phyloP scores from a whole-genome alignment of 345 rosid species.

The Lepidium didymum region DNA sequence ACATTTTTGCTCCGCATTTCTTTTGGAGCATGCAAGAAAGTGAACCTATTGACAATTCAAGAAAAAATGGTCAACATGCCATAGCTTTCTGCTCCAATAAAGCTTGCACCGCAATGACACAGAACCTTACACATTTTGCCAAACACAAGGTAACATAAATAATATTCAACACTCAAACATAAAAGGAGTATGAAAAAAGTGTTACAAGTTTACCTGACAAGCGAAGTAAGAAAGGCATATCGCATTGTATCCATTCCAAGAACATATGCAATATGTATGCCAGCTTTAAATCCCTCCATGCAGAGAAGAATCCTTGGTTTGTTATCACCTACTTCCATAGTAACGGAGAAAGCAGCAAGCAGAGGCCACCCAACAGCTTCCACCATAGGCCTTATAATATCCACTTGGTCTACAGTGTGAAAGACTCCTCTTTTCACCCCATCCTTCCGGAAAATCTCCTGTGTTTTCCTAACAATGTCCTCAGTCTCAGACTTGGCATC shows the following conservation, averaged over 20 bases:
- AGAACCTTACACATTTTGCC: background rate
- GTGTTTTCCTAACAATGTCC: conserved; percentile 83
- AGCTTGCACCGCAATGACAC: background rate
- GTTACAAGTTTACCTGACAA: conserved; percentile 64
- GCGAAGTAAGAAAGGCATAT: conserved; percentile 92
- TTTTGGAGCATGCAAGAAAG: conserved; percentile 98
- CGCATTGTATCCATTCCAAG: conserved; percentile 99
- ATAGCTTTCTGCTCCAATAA: conserved; percentile 8
- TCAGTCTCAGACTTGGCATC: conserved; percentile 85
- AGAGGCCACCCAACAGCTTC: conserved; percentile 99
- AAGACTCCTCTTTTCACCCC: conserved; percentile 87
- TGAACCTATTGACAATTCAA: conserved; percentile 53
- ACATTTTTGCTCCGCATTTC: conserved; percentile 96
- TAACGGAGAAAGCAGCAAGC: conserved; percentile 95
- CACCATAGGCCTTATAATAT: conserved; percentile 90
- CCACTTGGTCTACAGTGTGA: conserved; percentile 65
- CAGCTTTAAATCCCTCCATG: conserved; percentile 99
- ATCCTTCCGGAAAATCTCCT: conserved; percentile 81
- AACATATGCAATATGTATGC: conserved; percentile 80
- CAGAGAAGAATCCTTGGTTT: conserved; percentile 83
- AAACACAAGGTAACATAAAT: conserved; percentile 2
- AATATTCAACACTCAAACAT: background rate
- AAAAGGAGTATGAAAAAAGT: background rate
- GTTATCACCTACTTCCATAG: conserved; percentile 98
- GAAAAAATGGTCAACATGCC: conserved; percentile 15